Evolutionary conservation across 2,329 filamentous ascomycete species (phyloP).

Genomic region (Diaporthe sp.): DNA sequence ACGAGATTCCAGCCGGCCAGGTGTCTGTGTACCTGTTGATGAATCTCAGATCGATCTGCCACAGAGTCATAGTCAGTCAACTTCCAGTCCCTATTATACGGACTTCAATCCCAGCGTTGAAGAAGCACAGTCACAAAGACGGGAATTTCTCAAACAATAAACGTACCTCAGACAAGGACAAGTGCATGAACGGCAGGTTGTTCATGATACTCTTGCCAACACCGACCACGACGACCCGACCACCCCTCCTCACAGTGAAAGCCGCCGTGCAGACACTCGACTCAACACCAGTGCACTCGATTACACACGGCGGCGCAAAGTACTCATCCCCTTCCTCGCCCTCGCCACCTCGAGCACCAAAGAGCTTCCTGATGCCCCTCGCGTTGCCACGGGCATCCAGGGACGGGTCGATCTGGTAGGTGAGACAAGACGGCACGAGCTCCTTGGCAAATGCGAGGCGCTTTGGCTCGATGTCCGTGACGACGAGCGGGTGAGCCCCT

Average conservation of each 20-base stretch:
- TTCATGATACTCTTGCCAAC: constrained; percentile 75
- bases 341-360: constrained; percentile 53
- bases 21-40: constrained; percentile 80
- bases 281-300: constrained; percentile 78
- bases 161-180: constrained; percentile 71
- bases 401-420: constrained; percentile 66
- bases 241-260: constrained; percentile 70
- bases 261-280: constrained; percentile 72
- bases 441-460: constrained; percentile 70
- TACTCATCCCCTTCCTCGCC: constrained; percentile 61
- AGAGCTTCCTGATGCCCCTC: constrained; percentile 66
- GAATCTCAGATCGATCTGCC: constrained; percentile 75
- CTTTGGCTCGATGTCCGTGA: constrained; percentile 72
- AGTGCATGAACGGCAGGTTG: constrained; percentile 76
- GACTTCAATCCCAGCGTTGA: neutral
- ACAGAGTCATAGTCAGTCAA: neutral
- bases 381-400: constrained; percentile 65
- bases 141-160: fast-evolving
- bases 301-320: constrained; percentile 68
- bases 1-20: constrained; percentile 76
- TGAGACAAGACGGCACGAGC: constrained; percentile 67
- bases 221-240: constrained; percentile 74
- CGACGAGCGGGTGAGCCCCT: constrained; percentile 73
- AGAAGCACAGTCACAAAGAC: neutral
- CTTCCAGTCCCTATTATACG: neutral